Percentiles rank a stretch among this genome's conserved stretches.
These are phyloP conservation scores for Candida tammaniensis DNA, from an alignment of 805 yeast genomes.

Conservation along the genomic window DNA sequence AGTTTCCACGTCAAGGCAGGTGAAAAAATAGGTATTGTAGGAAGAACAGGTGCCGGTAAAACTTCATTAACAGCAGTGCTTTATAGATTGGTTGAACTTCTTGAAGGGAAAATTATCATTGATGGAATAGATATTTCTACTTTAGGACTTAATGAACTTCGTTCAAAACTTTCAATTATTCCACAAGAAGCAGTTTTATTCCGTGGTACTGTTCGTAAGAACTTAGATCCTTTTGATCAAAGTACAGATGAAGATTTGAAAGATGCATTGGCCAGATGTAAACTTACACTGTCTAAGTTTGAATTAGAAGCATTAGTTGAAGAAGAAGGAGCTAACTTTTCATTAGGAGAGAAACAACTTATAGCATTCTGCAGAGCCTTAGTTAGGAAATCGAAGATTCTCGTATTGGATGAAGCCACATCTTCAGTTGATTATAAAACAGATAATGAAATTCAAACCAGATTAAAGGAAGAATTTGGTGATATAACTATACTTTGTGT, in stretches of 20 bases:
- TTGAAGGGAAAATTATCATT: slow-evolving; percentile 46
- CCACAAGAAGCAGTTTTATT: slow-evolving; percentile 73
- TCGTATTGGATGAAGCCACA: slow-evolving; percentile 84
- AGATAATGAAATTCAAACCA: slow-evolving; percentile 70
- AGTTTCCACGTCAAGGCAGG: slow-evolving; percentile 44
- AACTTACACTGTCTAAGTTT: slow-evolving; percentile 45
- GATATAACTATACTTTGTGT: slow-evolving; percentile 79
- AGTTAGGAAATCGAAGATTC: slow-evolving; percentile 68
- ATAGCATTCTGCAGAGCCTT: slow-evolving; percentile 82
- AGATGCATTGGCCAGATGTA: slow-evolving; percentile 56
- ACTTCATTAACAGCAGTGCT: slow-evolving; percentile 62
- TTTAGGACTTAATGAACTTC: slow-evolving; percentile 51
- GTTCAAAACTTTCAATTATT: slow-evolving; percentile 61
- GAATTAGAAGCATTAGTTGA: slow-evolving; percentile 47
- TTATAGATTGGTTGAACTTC: slow-evolving; percentile 54
- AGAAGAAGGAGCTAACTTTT: slow-evolving; percentile 71
- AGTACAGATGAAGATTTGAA: slow-evolving; percentile 50
- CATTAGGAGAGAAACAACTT: slow-evolving; percentile 78
- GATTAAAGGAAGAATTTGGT: slow-evolving; percentile 63
- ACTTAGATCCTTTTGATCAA: slow-evolving; percentile 60
- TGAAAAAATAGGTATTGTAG: slow-evolving; percentile 81
- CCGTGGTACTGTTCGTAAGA: slow-evolving; percentile 53
- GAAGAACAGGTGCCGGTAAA: slow-evolving; percentile 89
- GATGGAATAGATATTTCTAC: slow-evolving; percentile 56
- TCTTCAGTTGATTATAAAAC: slow-evolving; percentile 83